These are phyloP conservation scores for Cryptococcus sp. DNA, from an alignment of 1,284 basidiomycete species.

Conservation along the genomic window DNA sequence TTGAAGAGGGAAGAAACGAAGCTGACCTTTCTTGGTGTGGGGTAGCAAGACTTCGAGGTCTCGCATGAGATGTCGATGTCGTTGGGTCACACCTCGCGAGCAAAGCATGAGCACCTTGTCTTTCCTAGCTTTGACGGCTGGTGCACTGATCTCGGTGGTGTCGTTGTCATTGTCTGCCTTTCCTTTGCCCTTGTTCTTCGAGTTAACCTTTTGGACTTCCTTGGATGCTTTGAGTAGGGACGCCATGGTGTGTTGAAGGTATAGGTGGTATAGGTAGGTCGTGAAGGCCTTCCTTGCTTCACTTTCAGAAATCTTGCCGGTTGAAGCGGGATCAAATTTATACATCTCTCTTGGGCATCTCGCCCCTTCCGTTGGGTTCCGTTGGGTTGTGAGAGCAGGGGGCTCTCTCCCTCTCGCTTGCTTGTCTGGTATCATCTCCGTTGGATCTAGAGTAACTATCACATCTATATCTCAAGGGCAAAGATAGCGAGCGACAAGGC, in stretches of 20 bases:
- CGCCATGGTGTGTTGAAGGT: constrained; percentile 3
- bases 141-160: too few relatives aligned
- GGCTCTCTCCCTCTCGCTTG: not conserved
- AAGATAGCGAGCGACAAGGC: not conserved
- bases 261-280: not conserved
- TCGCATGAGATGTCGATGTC: constrained; percentile 96
- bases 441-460: not conserved
- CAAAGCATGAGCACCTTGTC: constrained; percentile 79
- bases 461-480: too few relatives aligned
- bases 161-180: not conserved
- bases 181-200: constrained; percentile 5
- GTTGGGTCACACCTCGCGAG: constrained; percentile 88
- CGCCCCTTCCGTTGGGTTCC: not conserved
- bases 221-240: constrained; percentile 8
- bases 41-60: constrained; percentile 87
- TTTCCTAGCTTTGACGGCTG: constrained; percentile 46
- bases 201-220: constrained; percentile 1
- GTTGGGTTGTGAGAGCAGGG: not conserved
- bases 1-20: not conserved
- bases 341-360: not conserved
- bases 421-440: constrained; percentile 1
- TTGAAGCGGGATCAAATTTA: constrained; percentile 3
- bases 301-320: constrained; percentile 3
- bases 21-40: constrained; percentile 90
- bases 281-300: not conserved